These are phyloP conservation scores for Suhomyces bokatorum DNA, from an alignment of 1,139 yeast species.

Conservation along the genomic window DNA sequence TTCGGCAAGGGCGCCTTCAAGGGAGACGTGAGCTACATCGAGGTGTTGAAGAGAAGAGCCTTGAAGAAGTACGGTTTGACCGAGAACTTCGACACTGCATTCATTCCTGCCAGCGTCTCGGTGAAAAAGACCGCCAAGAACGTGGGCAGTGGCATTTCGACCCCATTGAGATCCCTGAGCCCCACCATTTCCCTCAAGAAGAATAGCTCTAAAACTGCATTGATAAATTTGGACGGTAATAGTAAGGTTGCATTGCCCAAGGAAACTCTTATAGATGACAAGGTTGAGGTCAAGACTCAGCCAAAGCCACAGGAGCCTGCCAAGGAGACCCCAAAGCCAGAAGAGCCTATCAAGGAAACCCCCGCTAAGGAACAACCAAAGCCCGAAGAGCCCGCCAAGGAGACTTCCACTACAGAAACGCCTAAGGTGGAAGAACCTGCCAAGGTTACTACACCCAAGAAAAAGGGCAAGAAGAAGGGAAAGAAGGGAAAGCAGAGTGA, in stretches of 20 bases:
- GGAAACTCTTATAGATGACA: slow-evolving; percentile 45
- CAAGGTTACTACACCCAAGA: not conserved
- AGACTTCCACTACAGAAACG: not conserved
- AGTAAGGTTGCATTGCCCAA: slow-evolving; percentile 39
- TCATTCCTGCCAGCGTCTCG: slow-evolving; percentile 36
- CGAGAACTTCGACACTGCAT: slow-evolving; percentile 41
- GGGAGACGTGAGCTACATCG: slow-evolving; percentile 48
- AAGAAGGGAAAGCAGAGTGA: not conserved
- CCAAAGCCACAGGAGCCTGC: not conserved
- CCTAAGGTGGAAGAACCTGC: no score
- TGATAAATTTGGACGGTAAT: slow-evolving; percentile 34
- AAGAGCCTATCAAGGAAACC: slow-evolving; percentile 1
- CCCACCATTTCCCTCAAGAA: slow-evolving; percentile 11
- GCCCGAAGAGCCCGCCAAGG: not conserved
- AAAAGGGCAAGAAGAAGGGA: not conserved
- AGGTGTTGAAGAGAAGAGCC: slow-evolving; percentile 52
- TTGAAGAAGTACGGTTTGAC: slow-evolving; percentile 44
- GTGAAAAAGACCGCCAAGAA: slow-evolving; percentile 15
- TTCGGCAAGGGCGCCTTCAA: slow-evolving; percentile 41
- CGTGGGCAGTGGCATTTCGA: slow-evolving; percentile 13
- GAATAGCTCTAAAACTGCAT: slow-evolving; percentile 22
- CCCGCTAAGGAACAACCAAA: slow-evolving; percentile 6
- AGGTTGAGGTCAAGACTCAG: not conserved
- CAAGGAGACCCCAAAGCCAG: slow-evolving; percentile 9
- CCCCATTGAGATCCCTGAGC: slow-evolving; percentile 18